phyloP scores from a whole-genome alignment of 345 rosid genomes.

The Excoecaria cochinchinensis region DNA sequence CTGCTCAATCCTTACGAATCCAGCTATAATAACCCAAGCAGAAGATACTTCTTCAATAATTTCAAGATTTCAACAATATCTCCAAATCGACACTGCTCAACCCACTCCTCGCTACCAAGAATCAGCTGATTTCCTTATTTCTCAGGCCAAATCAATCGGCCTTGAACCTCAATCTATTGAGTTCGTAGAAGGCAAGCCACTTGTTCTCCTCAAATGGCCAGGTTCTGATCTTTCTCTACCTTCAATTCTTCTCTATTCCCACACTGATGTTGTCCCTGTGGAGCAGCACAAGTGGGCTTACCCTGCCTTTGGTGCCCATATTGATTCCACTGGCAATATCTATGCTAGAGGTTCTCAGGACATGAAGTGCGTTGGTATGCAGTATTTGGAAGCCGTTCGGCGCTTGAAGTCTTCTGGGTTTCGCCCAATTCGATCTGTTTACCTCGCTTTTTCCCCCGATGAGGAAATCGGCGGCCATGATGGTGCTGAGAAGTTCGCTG shows the following conservation, averaged over 20 bases:
- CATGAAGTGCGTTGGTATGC: slow-evolving; percentile 98
- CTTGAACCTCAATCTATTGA: slow-evolving; percentile 60
- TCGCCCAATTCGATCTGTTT: slow-evolving; percentile 64
- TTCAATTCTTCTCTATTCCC: slow-evolving; percentile 80
- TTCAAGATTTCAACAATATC: slow-evolving; percentile 79
- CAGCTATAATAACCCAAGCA: neutral
- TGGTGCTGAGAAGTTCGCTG: slow-evolving; percentile 75
- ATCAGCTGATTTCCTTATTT: slow-evolving; percentile 55
- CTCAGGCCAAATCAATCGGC: slow-evolving; percentile 66
- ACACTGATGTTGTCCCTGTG: slow-evolving; percentile 90
- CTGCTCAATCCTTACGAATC: neutral
- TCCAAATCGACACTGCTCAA: slow-evolving; percentile 85
- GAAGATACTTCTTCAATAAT: slow-evolving; percentile 26
- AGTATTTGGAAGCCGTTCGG: slow-evolving; percentile 87
- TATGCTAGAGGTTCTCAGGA: slow-evolving; percentile 95
- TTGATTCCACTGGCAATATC: slow-evolving; percentile 68
- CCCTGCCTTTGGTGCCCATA: slow-evolving; percentile 68
- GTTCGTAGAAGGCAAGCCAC: slow-evolving; percentile 62
- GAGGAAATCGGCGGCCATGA: slow-evolving; percentile 94
- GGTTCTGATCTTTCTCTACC: slow-evolving; percentile 70
- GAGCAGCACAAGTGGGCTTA: slow-evolving; percentile 78
- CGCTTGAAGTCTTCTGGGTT: slow-evolving; percentile 59
- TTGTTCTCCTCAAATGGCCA: slow-evolving; percentile 70
- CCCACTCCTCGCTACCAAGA: slow-evolving; percentile 66
- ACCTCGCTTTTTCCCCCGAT: slow-evolving; percentile 78